Conservation (phyloP, 2,329 filamentous ascomycete species). For the Hymenoscyphus fructigenus region DNA sequence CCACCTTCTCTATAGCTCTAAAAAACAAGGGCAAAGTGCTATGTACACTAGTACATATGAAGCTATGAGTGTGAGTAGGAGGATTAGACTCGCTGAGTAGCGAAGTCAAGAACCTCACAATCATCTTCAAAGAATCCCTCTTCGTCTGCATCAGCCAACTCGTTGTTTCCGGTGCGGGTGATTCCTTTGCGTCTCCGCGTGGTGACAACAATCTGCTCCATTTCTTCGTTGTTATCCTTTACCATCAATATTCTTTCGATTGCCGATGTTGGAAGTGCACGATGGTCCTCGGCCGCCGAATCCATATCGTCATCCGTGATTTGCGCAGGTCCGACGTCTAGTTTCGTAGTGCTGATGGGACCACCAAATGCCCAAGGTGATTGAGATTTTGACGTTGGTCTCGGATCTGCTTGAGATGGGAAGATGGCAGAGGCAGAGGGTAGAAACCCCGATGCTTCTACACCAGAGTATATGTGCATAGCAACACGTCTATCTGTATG, state of each 20-base stretch:
- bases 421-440: conserved; percentile 31
- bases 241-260: conserved; percentile 62
- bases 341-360: conserved; percentile 48
- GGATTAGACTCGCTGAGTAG: conserved; percentile 61
- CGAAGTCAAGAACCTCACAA: conserved; percentile 88
- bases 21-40: not conserved
- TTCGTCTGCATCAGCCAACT: conserved; percentile 56
- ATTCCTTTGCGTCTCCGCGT: conserved; percentile 72
- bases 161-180: conserved; percentile 45
- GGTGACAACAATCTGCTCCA: conserved; percentile 66
- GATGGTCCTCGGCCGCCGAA: conserved; percentile 45
- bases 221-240: conserved; percentile 50
- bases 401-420: conserved; percentile 25
- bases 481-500: conserved; percentile 84
- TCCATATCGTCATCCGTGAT: conserved; percentile 54
- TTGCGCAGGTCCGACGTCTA: conserved; percentile 51
- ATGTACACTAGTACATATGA: not conserved
- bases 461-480: conserved; percentile 62
- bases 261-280: conserved; percentile 60
- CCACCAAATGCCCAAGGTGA: conserved; percentile 62
- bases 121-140: conserved; percentile 89
- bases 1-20: not conserved
- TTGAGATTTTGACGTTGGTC: conserved; percentile 14
- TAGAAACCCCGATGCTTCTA: conserved; percentile 20
- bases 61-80: not conserved